These are phyloP conservation scores for Leishmania aethiopica DNA, from an alignment of 208 protist genomes.

Conservation along the genomic window DNA sequence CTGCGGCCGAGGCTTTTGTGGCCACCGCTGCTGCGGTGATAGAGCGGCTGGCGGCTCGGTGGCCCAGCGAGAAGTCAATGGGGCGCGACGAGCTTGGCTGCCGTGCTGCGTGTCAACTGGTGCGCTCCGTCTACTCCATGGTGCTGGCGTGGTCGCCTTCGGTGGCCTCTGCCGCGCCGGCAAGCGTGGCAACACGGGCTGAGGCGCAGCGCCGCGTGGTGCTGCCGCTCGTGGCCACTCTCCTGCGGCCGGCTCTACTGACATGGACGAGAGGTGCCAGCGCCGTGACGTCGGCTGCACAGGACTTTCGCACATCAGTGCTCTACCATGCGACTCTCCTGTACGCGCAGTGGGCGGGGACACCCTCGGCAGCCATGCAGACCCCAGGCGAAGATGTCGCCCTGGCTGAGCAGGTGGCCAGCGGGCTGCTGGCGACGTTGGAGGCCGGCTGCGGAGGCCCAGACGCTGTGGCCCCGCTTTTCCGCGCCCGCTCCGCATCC, in stretches of 20 bases:
- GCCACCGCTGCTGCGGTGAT: slow-evolving; percentile 26
- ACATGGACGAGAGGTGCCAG: slow-evolving; percentile 12
- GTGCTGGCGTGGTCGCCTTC: slow-evolving; percentile 20
- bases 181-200: neutral
- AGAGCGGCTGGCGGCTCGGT: slow-evolving; percentile 15
- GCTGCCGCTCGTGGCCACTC: slow-evolving; percentile 20
- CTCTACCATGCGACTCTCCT: slow-evolving; percentile 52
- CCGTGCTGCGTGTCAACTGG: slow-evolving; percentile 21
- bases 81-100: slow-evolving; percentile 3
- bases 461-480: slow-evolving; percentile 1
- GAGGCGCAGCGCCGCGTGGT: slow-evolving; percentile 27
- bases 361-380: neutral
- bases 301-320: slow-evolving; percentile 19
- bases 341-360: slow-evolving; percentile 28
- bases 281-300: neutral
- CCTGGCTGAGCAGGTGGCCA: neutral
- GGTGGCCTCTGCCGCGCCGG: slow-evolving; percentile 7
- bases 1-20: slow-evolving; percentile 34
- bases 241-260: slow-evolving; percentile 16
- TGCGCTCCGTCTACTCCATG: slow-evolving; percentile 32
- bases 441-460: slow-evolving; percentile 6
- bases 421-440: slow-evolving; percentile 12
- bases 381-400: neutral
- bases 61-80: neutral
- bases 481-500: neutral